Conservation (phyloP, 2,329 filamentous ascomycete genomes). For the Fusarium cyanostomum region DNA sequence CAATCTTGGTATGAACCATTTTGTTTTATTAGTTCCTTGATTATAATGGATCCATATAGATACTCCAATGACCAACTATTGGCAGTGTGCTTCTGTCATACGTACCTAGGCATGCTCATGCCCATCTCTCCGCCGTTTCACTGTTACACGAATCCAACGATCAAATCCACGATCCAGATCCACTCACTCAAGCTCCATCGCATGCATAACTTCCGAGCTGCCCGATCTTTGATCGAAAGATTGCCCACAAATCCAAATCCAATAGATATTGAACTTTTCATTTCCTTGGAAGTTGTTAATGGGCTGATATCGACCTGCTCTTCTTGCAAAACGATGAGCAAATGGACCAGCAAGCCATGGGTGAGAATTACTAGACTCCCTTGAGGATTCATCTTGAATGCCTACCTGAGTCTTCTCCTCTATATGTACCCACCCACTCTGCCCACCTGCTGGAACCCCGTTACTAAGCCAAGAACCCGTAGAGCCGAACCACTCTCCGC, state of each 20-base stretch:
- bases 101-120: too few relatives aligned
- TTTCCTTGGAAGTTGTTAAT: not conserved
- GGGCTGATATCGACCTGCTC: not conserved
- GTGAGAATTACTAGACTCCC: not conserved
- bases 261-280: not conserved
- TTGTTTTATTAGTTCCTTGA: too few relatives aligned
- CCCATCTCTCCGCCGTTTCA: slow-evolving; percentile 1
- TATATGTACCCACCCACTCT: not conserved
- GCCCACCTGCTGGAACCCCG: not conserved
- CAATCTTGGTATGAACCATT: too few relatives aligned
- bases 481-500: not conserved
- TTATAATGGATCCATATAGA: too few relatives aligned
- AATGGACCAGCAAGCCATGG: not conserved
- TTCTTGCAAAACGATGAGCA: not conserved
- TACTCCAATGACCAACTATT: too few relatives aligned
- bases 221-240: slow-evolving; percentile 24
- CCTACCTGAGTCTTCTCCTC: not conserved
- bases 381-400: not conserved
- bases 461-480: not conserved
- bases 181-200: slow-evolving; percentile 28
- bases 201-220: slow-evolving; percentile 16
- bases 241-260: too few relatives aligned
- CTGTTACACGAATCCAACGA: slow-evolving; percentile 31
- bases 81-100: not conserved
- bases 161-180: slow-evolving; percentile 35